A percentile compares a stretch with the other conserved stretches of the same genome.
Conservation (phyloP, 805 yeast species). For the Kodamaea laetipori region DNA sequence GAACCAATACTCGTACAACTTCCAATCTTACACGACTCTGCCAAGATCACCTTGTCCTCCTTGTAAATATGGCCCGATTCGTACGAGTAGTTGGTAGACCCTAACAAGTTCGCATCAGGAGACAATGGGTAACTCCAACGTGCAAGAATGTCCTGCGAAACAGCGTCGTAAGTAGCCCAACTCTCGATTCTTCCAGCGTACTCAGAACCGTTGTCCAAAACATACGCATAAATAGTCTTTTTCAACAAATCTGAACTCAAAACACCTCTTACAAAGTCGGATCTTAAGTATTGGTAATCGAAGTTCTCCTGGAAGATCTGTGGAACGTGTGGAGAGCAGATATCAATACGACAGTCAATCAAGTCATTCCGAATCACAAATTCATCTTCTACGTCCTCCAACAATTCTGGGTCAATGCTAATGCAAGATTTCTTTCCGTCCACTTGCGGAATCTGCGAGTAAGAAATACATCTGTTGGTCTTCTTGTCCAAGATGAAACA, state of each 20-base stretch:
- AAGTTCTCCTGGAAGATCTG: conserved; percentile 95
- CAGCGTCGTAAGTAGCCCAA: conserved; percentile 89
- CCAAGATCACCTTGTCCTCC: conserved; percentile 83
- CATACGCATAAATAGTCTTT: conserved; percentile 86
- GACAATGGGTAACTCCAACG: conserved; percentile 93
- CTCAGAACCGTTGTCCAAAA: conserved; percentile 62
- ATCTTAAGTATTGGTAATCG: conserved; percentile 84
- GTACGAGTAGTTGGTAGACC: conserved; percentile 72
- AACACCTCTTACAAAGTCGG: conserved; percentile 89
- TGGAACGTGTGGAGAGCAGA: conserved; percentile 92
- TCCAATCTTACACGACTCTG: conserved; percentile 88
- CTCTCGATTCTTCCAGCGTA: conserved; percentile 96
- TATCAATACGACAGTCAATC: conserved; percentile 95
- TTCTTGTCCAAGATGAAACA: conserved; percentile 77
- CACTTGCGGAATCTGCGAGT: conserved; percentile 71
- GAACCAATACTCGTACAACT: conserved; percentile 82
- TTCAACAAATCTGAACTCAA: conserved; percentile 86
- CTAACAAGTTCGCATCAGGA: conserved; percentile 78
- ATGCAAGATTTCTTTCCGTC: conserved; percentile 41
- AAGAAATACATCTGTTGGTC: conserved; percentile 77
- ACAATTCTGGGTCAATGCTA: conserved; percentile 78
- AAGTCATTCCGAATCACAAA: conserved; percentile 85
- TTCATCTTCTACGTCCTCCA: conserved; percentile 70
- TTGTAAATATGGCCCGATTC: conserved; percentile 87
- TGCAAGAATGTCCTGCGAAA: conserved; percentile 84